Percentiles rank a stretch among this genome's conserved stretches.
phyloP scores from a whole-genome alignment of 2,329 filamentous ascomycete genomes.

The Didymella glomerata region DNA sequence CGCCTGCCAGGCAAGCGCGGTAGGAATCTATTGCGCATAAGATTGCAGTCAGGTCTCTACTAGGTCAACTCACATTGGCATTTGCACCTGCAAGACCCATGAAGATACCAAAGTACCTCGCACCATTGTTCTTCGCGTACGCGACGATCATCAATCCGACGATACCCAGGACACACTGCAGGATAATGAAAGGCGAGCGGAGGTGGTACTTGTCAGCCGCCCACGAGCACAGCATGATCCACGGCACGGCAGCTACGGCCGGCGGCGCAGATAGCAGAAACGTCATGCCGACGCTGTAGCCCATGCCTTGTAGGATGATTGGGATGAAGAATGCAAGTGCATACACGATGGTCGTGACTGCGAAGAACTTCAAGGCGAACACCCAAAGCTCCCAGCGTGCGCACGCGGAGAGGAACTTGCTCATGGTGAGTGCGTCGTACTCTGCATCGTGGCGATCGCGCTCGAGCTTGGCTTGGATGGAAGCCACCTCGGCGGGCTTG shows the following conservation, averaged over 20 bases:
- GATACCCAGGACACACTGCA: neutral
- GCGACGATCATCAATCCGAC: neutral
- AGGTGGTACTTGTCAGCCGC: constrained; percentile 30
- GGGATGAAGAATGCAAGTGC: neutral
- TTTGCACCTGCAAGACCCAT: neutral
- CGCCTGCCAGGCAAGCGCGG: neutral
- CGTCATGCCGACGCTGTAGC: constrained; percentile 20
- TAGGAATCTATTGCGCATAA: neutral
- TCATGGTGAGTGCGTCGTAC: constrained; percentile 27
- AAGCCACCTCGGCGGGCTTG: constrained; percentile 23
- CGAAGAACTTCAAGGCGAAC: constrained; percentile 7
- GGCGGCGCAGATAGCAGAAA: constrained; percentile 40
- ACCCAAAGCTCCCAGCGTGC: constrained; percentile 32
- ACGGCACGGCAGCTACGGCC: constrained; percentile 34
- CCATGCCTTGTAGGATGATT: neutral
- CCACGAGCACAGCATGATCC: constrained; percentile 34
- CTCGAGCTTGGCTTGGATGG: constrained; percentile 31
- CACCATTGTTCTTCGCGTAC: neutral
- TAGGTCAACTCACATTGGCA: neutral
- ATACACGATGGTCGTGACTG: neutral
- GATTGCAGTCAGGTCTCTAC: too few species aligned
- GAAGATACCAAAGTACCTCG: neutral
- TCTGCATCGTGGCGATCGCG: constrained; percentile 29
- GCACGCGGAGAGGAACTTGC: constrained; percentile 24
- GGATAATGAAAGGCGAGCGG: constrained; percentile 33